Base-by-base conservation (phyloP, 768 basidiomycete genomes). In the Serpula lacrymans region DNA sequence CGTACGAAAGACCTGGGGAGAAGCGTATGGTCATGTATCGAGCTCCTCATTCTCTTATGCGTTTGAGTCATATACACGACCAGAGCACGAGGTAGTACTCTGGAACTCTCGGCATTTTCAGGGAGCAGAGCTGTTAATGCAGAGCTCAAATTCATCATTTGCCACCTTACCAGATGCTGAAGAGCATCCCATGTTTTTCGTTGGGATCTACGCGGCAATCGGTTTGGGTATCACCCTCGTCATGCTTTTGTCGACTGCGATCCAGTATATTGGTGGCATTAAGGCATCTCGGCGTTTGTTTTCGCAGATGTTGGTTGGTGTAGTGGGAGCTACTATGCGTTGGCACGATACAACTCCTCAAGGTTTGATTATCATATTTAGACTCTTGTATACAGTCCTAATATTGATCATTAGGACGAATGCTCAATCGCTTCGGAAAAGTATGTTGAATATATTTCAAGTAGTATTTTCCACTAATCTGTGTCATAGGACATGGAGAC, bases 341-440 rank as follows among this genome's bases (percentile, higher is more conserved):
- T 85, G 81, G 68, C 78, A 80, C 51, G 84, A 88, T 57, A 82
- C 80, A 0, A 88, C 85, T 0, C 85, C 85, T 1, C 77, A 82
- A 57, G 84, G 83, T 69, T 48, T 18, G 6, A 8, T 14, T 28
- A 28, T 28, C 9, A 14, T 14, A 14, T 6, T 33, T 11, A n/a
- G n/a, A n/a, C 45, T 69, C 35, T 55, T 63, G 27, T 14, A 33
- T 33, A 14, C 20, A 8, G 6, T 14, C n/a, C n/a, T 8, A 33
- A n/a, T 14, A 6, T 18, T 68, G 67, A 3, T 33, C 17, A 42
- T 24, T 48, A 75, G 83, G 84, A 20, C 80, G 84, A 4, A 81
- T 88, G 71, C 72, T 89, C 45, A 89, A 88, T 60, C 75, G 86
- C 2, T 88, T 88, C 53, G 81, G 77, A 54, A 80, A 81, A 64